Evolutionary conservation across 2,329 filamentous ascomycete genomes (phyloP).

Genomic region (Daldinia sp.): DNA sequence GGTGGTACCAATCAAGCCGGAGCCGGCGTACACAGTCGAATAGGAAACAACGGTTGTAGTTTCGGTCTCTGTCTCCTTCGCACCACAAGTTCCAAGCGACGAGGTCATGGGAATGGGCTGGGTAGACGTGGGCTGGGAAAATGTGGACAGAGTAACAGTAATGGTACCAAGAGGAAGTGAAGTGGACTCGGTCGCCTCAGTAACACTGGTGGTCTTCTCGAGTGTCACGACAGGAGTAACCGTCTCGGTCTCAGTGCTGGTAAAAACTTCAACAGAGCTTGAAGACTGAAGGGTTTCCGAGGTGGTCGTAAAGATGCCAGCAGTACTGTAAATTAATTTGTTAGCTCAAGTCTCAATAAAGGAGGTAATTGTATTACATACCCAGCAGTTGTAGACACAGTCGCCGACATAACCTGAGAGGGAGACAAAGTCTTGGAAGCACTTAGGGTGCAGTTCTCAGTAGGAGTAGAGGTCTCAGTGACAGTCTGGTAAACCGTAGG

Average conservation of each 20-base stretch:
- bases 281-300: background rate
- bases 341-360: background rate
- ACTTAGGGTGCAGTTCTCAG: conserved; percentile 18
- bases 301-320: background rate
- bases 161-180: background rate
- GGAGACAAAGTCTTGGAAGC: background rate
- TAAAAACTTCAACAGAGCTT: conserved; percentile 1
- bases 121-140: background rate
- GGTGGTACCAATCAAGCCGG: background rate
- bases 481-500: conserved; percentile 13
- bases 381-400: conserved; percentile 16
- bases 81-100: conserved; percentile 7
- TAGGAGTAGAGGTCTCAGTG: conserved; percentile 9
- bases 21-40: conserved; percentile 18
- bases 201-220: conserved; percentile 13
- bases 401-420: background rate
- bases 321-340: background rate
- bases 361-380: conserved; percentile 8
- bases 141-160: conserved; percentile 9
- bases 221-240: conserved; percentile 14
- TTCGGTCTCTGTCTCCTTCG: conserved; percentile 21
- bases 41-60: conserved; percentile 17
- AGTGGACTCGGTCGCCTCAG: background rate
- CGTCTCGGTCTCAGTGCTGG: conserved; percentile 24
- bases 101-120: background rate